Percentiles rank a stretch among this genome's conserved stretches.
These are phyloP conservation scores for Zea luxurians DNA, from an alignment of 176 grass and related monocot species.

Conservation along the genomic window DNA sequence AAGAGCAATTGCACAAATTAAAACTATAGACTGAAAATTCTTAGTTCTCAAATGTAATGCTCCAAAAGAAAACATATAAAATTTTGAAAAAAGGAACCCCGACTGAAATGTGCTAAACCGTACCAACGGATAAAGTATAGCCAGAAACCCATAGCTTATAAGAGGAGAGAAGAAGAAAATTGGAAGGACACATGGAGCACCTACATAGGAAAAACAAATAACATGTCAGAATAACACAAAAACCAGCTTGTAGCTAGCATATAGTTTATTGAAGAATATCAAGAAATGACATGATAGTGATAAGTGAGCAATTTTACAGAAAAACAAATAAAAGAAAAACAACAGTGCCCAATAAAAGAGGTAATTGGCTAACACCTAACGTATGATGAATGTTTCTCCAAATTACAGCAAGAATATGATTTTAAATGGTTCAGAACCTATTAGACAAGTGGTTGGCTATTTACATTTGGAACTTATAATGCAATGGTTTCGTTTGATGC, in stretches of 20 bases:
- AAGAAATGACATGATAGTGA: constrained; percentile 11
- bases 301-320: constrained; percentile 21
- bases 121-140: constrained; percentile 97
- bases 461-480: constrained; percentile 23
- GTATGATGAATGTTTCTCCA: constrained; percentile 2
- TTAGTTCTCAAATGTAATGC: constrained; percentile 6
- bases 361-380: constrained; percentile 12
- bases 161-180: constrained; percentile 87
- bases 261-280: constrained; percentile 3
- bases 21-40: constrained; percentile 17
- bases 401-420: constrained; percentile 17
- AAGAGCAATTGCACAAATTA: not conserved
- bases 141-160: constrained; percentile 85
- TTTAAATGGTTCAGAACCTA: constrained; percentile 17
- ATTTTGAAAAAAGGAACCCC: constrained; percentile 4
- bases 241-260: constrained; percentile 8
- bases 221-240: constrained; percentile 34
- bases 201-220: constrained; percentile 44
- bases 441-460: not conserved
- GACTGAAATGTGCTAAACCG: constrained; percentile 20
- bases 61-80: not conserved
- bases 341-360: constrained; percentile 7
- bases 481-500: not conserved
- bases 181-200: constrained; percentile 81
- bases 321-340: constrained; percentile 26